Evolutionary conservation across 208 protist genomes (phyloP), one percentile per base, ranked within the genome.

Genomic region (Kentomonas sorsogonicus): DNA sequence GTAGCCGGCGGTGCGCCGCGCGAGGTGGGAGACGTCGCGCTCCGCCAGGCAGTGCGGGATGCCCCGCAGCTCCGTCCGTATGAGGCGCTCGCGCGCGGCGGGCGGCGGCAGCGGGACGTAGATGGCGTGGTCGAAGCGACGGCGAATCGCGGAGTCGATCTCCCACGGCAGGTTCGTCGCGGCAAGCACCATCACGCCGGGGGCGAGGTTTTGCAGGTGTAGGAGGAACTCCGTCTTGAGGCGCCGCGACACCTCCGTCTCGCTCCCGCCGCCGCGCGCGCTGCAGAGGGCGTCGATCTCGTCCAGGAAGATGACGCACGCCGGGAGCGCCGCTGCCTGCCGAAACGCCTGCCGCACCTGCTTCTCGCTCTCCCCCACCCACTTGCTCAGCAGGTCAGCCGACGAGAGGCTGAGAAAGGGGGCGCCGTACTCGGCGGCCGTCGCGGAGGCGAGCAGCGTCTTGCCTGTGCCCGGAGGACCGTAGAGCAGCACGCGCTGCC

Each of bases 141-240:
- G 81, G 26, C 76, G 75, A 38, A 94, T 63, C 22, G 94, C 94
- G 3, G 72, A 50, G 63, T 97, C 94, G 36, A 97, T 66, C 26
- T 95, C 89, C 83, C 89, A 95, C 36, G 94, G 94, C 40, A 93
- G 57, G 60, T 97, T 97, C 13, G 89, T 96, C 10, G 94, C 94
- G 5, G 83, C 94, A 18, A 97, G 34, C 38, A 97, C 68, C 16
- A 83, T 73, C 26, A 97, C 73, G 0, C 66, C 53, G 0, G 64
- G 30, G n/a, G 75, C 40, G 10, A 79, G 38, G 9, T 50, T 75
- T 50, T 95, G 77, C 45, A 96, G 60, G 57, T 98, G 96, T 2
- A 99, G 85, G 0, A 99, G 83, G 31, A 99, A 96, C 78, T 99
- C 98, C 23, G 98, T 99, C 73, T 99, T 99, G 38, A 99, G 83